phyloP scores from a whole-genome alignment of 73 alveolate species.

The Diophrys appendiculata region DNA sequence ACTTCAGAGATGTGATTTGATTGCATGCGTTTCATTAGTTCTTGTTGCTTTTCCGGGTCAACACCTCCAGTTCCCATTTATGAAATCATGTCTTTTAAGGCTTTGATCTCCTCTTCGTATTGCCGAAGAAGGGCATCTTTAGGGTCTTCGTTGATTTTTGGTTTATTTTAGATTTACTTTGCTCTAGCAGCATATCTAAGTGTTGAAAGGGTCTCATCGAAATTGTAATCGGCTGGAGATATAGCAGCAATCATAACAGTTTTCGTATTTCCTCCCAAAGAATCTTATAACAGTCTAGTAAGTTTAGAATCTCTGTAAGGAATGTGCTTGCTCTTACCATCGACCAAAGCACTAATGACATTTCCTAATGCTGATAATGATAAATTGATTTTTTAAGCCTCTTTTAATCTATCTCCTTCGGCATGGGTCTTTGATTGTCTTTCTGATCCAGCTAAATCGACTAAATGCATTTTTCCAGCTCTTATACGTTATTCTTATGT shows the following conservation, averaged over 20 bases:
- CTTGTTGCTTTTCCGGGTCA: not conserved
- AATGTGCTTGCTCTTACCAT: constrained; percentile 72
- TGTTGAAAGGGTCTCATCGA: constrained; percentile 96
- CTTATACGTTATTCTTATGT: constrained; percentile 74
- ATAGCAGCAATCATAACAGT: constrained; percentile 97
- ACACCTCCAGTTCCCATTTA: not conserved
- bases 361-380: constrained; percentile 89
- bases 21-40: not conserved
- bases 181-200: constrained; percentile 98
- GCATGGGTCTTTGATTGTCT: constrained; percentile 92
- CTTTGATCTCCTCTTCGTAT: constrained; percentile 84
- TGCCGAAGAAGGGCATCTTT: constrained; percentile 83
- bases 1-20: constrained; percentile 80
- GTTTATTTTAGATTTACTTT: constrained; percentile 91
- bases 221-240: constrained; percentile 96
- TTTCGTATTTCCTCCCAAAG: constrained; percentile 99
- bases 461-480: constrained; percentile 92
- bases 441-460: constrained; percentile 96
- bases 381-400: constrained; percentile 88
- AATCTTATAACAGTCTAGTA: constrained; percentile 81
- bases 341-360: constrained; percentile 86
- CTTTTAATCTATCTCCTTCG: constrained; percentile 89
- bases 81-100: constrained; percentile 40
- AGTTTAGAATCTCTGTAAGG: constrained; percentile 76
- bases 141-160: constrained; percentile 91